phyloP scores from a whole-genome alignment of 495 filamentous ascomycete genomes.

The Xylaria palmicola region DNA sequence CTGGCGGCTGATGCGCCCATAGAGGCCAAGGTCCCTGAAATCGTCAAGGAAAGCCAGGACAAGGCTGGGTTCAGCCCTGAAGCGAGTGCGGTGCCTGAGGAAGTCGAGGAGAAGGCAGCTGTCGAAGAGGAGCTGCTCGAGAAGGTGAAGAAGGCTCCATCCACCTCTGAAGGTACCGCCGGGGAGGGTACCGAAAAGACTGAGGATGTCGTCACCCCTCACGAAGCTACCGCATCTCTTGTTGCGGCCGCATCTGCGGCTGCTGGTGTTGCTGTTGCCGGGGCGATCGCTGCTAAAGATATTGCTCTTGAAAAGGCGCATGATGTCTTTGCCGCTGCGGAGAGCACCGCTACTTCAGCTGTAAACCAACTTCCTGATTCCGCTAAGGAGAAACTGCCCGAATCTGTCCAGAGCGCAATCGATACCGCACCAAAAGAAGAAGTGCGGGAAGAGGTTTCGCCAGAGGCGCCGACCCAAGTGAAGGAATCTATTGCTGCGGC shows the following conservation, averaged over 20 bases:
- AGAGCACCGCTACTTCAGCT: slow-evolving; percentile 26
- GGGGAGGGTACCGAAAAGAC: slow-evolving; percentile 48
- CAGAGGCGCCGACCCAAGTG: slow-evolving; percentile 67
- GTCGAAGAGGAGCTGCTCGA: slow-evolving; percentile 61
- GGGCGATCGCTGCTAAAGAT: slow-evolving; percentile 35
- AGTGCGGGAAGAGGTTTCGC: slow-evolving; percentile 37
- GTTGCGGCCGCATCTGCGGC: slow-evolving; percentile 35
- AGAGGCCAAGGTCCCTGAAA: slow-evolving; percentile 62
- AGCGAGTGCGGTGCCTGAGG: slow-evolving; percentile 56
- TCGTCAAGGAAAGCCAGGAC: slow-evolving; percentile 67
- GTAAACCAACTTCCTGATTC: slow-evolving; percentile 34
- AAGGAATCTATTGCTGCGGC: slow-evolving; percentile 70
- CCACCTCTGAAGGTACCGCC: slow-evolving; percentile 57
- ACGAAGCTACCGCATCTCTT: slow-evolving; percentile 41
- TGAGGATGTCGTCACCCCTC: slow-evolving; percentile 40
- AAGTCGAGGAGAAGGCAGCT: slow-evolving; percentile 59
- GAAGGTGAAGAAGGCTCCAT: slow-evolving; percentile 55
- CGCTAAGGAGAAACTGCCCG: slow-evolving; percentile 35
- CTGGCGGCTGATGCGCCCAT: slow-evolving; percentile 71
- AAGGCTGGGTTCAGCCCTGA: slow-evolving; percentile 58
- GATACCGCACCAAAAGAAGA: slow-evolving; percentile 29
- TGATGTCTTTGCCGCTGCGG: slow-evolving; percentile 26
- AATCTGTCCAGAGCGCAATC: slow-evolving; percentile 29
- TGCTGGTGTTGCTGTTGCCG: slow-evolving; percentile 41
- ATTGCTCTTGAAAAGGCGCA: slow-evolving; percentile 31